Conservation (phyloP, 331 rosid genomes). For the Rhamnella rubrinervis region DNA sequence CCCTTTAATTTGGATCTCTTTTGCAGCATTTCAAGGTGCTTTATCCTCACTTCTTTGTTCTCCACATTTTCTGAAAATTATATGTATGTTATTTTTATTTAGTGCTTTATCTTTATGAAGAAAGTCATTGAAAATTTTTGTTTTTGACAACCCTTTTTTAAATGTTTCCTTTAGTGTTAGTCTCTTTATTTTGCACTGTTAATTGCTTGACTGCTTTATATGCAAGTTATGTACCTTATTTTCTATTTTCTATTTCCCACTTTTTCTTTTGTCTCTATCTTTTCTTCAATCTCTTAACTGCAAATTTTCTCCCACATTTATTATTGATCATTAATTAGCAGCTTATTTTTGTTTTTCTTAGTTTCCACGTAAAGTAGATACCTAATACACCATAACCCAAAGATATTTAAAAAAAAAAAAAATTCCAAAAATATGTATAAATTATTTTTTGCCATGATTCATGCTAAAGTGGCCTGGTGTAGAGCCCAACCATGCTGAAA, state of each 20-base stretch:
- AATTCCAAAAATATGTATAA: no score
- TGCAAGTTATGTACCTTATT: neutral
- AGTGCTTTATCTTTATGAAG: neutral
- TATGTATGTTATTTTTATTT: neutral
- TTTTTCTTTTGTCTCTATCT: neutral
- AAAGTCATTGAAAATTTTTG: conserved; percentile 8
- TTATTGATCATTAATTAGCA: neutral
- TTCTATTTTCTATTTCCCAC: neutral
- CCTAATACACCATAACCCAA: neutral
- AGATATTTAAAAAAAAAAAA: no score
- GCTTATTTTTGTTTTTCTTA: conserved; percentile 8
- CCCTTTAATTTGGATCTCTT: neutral
- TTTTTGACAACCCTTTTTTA: neutral
- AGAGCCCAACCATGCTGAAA: no score
- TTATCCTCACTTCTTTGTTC: neutral
- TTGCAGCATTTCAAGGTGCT: neutral
- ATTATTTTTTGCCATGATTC: no score
- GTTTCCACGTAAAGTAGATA: conserved; percentile 33
- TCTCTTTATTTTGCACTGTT: neutral
- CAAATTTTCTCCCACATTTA: no score
- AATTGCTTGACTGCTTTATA: neutral
- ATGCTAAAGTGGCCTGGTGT: no score
- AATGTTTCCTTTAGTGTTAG: neutral
- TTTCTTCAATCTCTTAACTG: no score
- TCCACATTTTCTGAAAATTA: conserved; percentile 1